These are phyloP conservation scores for Pelargonium cotyledonis DNA, from an alignment of 441 rosid species.

Conservation along the genomic window DNA sequence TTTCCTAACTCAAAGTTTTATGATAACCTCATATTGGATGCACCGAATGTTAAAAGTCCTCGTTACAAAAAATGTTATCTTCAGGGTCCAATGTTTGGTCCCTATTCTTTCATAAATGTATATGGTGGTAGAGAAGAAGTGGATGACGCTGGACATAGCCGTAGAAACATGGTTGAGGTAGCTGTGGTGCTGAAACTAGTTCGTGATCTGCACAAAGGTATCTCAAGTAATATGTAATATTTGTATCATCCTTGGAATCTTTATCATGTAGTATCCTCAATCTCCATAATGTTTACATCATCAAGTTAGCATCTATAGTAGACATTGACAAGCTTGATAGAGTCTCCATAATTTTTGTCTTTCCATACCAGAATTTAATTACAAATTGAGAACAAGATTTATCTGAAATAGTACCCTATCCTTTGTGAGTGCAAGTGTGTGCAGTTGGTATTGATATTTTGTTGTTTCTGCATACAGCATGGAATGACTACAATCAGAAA, in stretches of 20 bases:
- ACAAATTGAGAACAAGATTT: too few relatives aligned
- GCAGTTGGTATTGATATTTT: not conserved
- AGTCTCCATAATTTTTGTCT: not conserved
- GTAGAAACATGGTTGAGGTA: slow-evolving; percentile 40
- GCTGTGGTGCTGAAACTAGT: slow-evolving; percentile 31
- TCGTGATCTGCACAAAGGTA: slow-evolving; percentile 30
- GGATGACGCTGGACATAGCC: slow-evolving; percentile 25
- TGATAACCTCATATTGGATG: slow-evolving; percentile 27
- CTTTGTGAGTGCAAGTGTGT: not conserved
- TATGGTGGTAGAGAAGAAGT: slow-evolving; percentile 34
- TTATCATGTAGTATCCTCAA: not conserved
- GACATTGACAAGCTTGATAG: too few relatives aligned
- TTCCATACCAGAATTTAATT: not conserved
- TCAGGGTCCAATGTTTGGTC: slow-evolving; percentile 36
- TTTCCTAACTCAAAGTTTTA: slow-evolving; percentile 40
- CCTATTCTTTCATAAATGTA: slow-evolving; percentile 43
- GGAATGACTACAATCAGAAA: slow-evolving; percentile 16
- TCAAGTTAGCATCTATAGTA: too few relatives aligned
- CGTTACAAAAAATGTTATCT: slow-evolving; percentile 25
- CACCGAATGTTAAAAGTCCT: slow-evolving; percentile 22
- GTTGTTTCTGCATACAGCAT: slow-evolving; percentile 23
- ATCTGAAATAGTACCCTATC: too few relatives aligned
- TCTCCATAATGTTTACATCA: not conserved
- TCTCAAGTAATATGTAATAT: not conserved
- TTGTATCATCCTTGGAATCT: not conserved